Evolutionary conservation across 805 yeast species (phyloP), one percentile per base, ranked within the genome.

Genomic region (Metschnikowia anglica): DNA sequence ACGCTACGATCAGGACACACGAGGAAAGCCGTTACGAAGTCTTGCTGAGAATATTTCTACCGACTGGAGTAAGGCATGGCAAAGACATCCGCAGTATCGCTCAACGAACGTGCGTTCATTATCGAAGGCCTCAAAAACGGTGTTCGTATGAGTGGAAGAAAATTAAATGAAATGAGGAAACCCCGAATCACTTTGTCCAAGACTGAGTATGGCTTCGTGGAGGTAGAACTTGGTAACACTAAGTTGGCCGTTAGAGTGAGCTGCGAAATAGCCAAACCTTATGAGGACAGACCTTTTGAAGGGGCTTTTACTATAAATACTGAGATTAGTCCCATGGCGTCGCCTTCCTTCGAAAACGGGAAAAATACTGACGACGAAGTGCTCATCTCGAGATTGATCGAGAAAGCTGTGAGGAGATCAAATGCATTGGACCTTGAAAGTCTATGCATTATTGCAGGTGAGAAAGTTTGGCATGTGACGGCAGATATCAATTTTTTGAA

Each of bases 221-320:
- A 87, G 52, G 82, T 91, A 3, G 66, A 65, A 12, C 72, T 89
- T 60, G 98, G 98, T 0, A 70, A 77, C 28, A 90, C 98, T 8
- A 57, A 58, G 53, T 76, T 87, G 9, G 74, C 83, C 1, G 88
- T 80, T 3, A 73, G 87, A 43, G 81, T 91, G 4, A 80, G 89
- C 13, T 85, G 95, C 9, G 83, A 80, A 39, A 81, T 93, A 11
- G 74, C 79, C 3, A 77, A 79, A 45, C 99, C 99, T 0, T 83
- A 75, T 49, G 96, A 88, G 37, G 95, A 90, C 52, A 74, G 96
- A 41, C 97, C 97, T 0, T 91, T 88, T 60, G 99, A 93, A 63
- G 99, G 99, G 1, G 56, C 85, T 3, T 89, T 93, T 60, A 72
- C 77, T 18, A 89, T 93, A 11, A 79, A 85, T 37, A 85, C 96